Conservation (phyloP, 2,329 filamentous ascomycete species). For the Didymosphaeria variabile region DNA sequence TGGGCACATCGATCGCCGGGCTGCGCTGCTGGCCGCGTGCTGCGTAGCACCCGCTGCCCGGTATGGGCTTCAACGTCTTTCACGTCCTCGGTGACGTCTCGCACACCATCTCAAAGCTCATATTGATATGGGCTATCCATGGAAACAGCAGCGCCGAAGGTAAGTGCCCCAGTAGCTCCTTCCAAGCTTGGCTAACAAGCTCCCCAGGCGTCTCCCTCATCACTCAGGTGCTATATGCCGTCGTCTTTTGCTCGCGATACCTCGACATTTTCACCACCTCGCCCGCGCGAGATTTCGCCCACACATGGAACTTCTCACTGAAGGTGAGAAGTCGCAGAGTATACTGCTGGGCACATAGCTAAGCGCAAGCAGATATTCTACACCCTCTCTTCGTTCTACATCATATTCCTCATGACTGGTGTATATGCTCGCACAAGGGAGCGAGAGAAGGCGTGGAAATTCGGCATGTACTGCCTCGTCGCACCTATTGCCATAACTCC, state of each 20-base stretch:
- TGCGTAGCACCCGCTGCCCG: constrained; percentile 31
- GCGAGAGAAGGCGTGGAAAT: constrained; percentile 91
- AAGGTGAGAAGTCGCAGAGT: constrained; percentile 59
- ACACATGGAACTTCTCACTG: constrained; percentile 72
- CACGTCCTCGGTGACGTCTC: constrained; percentile 84
- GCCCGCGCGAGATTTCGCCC: constrained; percentile 40
- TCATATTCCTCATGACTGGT: constrained; percentile 86
- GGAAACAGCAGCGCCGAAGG: constrained; percentile 87
- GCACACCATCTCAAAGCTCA: constrained; percentile 86
- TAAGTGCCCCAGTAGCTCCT: constrained; percentile 41
- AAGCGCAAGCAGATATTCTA: constrained; percentile 72
- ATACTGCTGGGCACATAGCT: constrained; percentile 17
- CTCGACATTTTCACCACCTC: constrained; percentile 75
- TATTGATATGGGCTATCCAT: constrained; percentile 91
- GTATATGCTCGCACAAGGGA: constrained; percentile 88
- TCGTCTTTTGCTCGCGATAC: constrained; percentile 88
- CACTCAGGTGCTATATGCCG: constrained; percentile 85
- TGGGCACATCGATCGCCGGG: constrained; percentile 11
- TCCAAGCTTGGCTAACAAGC: constrained; percentile 15
- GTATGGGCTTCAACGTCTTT: constrained; percentile 62
- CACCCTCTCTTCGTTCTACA: constrained; percentile 83
- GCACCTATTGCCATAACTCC: constrained; percentile 75
- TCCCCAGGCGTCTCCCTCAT: constrained; percentile 82
- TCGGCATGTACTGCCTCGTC: constrained; percentile 74
- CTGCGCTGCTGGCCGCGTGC: constrained; percentile 35